phyloP scores from a whole-genome alignment of 129 eudicot species.

The Pittosporum tobira region DNA sequence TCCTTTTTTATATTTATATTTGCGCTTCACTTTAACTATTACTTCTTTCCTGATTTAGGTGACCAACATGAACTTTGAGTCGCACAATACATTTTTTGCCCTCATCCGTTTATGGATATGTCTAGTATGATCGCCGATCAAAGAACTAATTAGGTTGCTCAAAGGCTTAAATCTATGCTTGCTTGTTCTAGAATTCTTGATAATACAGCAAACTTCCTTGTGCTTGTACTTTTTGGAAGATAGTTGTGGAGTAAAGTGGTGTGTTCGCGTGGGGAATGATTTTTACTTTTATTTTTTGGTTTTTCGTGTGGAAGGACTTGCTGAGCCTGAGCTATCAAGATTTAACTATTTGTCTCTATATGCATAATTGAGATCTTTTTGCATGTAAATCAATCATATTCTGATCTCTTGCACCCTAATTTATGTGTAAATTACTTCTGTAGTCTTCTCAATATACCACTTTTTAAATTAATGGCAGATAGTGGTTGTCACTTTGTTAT shows the following conservation, averaged over 20 bases:
- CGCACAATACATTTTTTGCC: neutral
- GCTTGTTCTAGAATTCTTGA: neutral
- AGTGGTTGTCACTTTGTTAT: slow-evolving; percentile 3
- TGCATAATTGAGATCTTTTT: slow-evolving; percentile 9
- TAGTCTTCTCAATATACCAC: neutral
- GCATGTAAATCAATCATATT: neutral
- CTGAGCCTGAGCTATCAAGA: neutral
- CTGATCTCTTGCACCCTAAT: neutral
- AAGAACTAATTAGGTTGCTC: neutral
- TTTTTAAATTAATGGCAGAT: neutral
- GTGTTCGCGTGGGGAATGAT: slow-evolving; percentile 4
- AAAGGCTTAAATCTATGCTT: neutral
- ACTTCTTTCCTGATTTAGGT: neutral
- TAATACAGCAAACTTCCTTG: neutral
- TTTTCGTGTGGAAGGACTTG: neutral
- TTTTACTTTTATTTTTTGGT: neutral
- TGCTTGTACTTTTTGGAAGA: too few species aligned
- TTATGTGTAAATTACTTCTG: neutral
- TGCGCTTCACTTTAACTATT: too few species aligned
- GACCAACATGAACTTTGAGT: neutral
- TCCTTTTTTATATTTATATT: neutral
- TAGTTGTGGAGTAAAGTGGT: neutral
- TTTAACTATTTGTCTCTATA: slow-evolving; percentile 13
- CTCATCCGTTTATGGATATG: neutral
- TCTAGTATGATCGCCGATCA: too few species aligned